Conservation (phyloP, 345 rosid genomes). For the Rhodamnia rubescens region DNA sequence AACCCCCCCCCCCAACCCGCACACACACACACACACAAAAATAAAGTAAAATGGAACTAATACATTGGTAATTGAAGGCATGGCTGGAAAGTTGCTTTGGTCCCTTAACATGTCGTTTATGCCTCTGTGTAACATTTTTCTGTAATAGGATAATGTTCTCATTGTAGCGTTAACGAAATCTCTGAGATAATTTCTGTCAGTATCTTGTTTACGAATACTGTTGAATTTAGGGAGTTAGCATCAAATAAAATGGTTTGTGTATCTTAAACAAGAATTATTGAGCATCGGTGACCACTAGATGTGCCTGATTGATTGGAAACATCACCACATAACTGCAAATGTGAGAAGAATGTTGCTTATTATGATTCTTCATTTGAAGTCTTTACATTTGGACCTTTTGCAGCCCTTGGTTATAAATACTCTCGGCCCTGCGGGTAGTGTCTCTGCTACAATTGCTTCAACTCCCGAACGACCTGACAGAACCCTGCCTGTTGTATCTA, state of each 20-base stretch:
- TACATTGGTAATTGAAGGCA: background rate
- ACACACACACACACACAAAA: too few species aligned
- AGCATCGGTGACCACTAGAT: background rate
- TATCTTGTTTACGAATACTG: background rate
- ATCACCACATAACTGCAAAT: background rate
- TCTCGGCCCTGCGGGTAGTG: conserved; percentile 26
- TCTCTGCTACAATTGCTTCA: conserved; percentile 22
- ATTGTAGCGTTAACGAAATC: background rate
- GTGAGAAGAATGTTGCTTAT: background rate
- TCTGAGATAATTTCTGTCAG: background rate
- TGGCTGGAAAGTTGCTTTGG: background rate
- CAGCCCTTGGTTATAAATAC: conserved; percentile 36
- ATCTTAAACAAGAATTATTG: background rate
- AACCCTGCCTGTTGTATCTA: conserved; percentile 22
- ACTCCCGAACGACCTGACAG: conserved; percentile 31
- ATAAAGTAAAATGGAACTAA: background rate
- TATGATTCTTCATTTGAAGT: background rate
- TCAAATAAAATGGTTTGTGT: background rate
- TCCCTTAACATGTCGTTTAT: background rate
- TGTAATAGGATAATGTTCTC: background rate
- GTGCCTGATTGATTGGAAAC: background rate
- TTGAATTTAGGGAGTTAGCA: background rate
- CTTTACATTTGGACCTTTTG: background rate
- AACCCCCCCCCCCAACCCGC: too few species aligned
- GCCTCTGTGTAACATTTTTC: background rate